Evolutionary conservation across 306 rosid genomes (phyloP).

Genomic region (Astragalus glycyphyllos): DNA sequence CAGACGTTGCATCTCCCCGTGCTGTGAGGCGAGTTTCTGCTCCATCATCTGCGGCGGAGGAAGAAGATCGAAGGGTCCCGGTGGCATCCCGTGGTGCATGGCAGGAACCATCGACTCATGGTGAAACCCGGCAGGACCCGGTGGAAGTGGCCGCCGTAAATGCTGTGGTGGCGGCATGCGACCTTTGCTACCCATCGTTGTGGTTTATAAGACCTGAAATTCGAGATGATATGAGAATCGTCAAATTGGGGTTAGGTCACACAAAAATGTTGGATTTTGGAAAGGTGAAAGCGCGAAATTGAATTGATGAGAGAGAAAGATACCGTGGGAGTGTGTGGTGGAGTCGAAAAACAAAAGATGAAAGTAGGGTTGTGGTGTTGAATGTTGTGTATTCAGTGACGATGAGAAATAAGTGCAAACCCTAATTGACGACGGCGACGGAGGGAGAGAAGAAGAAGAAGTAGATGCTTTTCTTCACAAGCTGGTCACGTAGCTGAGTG

Average conservation of each 20-base stretch:
- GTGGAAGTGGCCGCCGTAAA: constrained; percentile 63
- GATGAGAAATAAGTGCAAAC: neutral
- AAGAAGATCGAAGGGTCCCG: constrained; percentile 61
- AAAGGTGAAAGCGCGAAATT: neutral
- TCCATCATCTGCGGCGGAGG: constrained; percentile 89
- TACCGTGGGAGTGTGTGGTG: neutral
- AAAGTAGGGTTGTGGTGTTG: no score
- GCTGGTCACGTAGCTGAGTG: neutral
- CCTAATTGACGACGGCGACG: constrained; percentile 11
- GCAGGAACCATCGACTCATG: constrained; percentile 58
- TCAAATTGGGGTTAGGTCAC: constrained; percentile 40
- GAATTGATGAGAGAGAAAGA: neutral
- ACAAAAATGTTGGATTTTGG: neutral
- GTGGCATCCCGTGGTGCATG: constrained; percentile 49
- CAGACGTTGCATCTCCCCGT: constrained; percentile 85
- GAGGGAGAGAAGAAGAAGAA: neutral
- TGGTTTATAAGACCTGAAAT: constrained; percentile 34
- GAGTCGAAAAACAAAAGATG: neutral
- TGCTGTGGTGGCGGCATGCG: constrained; percentile 80
- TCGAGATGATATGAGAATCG: neutral
- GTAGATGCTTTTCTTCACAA: neutral
- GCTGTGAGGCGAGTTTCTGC: constrained; percentile 91
- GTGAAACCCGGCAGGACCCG: constrained; percentile 60
- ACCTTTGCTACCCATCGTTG: constrained; percentile 84
- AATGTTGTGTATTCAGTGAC: neutral